phyloP scores from a whole-genome alignment of 176 grass and related monocot species.

The Cenchrus purpureus region DNA sequence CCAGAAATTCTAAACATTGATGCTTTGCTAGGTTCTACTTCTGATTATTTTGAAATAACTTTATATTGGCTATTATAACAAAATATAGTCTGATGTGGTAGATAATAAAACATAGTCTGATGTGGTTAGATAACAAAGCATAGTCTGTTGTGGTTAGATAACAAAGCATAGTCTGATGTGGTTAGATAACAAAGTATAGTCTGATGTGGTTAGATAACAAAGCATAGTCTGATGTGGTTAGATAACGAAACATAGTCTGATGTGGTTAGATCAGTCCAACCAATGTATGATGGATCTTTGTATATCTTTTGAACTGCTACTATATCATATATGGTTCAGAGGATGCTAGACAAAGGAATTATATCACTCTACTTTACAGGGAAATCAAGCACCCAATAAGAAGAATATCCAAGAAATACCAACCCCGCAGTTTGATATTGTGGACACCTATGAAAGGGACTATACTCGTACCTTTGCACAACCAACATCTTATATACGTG shows the following conservation, averaged over 20 bases:
- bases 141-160: neutral
- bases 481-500: slow-evolving; percentile 85
- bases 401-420: slow-evolving; percentile 90
- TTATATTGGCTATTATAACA: slow-evolving; percentile 1
- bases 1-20: neutral
- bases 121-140: too few species aligned
- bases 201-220: neutral
- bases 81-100: neutral
- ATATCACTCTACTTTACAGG: slow-evolving; percentile 51
- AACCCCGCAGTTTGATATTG: slow-evolving; percentile 86
- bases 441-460: slow-evolving; percentile 96
- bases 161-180: neutral
- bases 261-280: neutral
- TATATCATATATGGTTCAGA: neutral
- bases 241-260: neutral
- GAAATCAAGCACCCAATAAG: slow-evolving; percentile 64
- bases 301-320: neutral
- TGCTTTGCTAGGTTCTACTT: neutral
- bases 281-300: neutral
- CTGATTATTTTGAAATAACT: neutral
- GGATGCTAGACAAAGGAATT: slow-evolving; percentile 1
- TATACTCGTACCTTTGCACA: slow-evolving; percentile 93
- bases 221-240: too few species aligned
- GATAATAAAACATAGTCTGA: too few species aligned
- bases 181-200: neutral